Evolutionary conservation across 2,329 filamentous ascomycete genomes (phyloP), one percentile per base, ranked within the genome.

Genomic region (Shiraia bambusicola): DNA sequence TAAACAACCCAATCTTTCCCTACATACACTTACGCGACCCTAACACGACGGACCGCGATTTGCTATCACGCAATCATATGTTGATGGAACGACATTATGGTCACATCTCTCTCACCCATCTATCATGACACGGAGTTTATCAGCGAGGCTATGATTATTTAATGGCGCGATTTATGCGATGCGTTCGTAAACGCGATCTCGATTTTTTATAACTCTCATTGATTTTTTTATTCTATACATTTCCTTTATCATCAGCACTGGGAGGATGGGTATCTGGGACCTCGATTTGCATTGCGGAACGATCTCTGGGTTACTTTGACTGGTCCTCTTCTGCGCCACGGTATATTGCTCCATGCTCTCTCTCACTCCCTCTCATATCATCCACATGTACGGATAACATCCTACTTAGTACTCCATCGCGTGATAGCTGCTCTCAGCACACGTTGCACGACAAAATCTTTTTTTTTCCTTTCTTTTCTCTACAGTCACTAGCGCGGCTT

Each of bases 91-190:
- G 65, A 67, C 45, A 58, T 67, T 56, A 67, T 58, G 64, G 59
- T 50, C 48, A 52, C 50, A 51, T 40, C 45, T 40, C 45, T 40
- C 46, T 42, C 49, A 54, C 53, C 55, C 47, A 53, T 52, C 53
- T 59, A 54, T 64, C 64, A 67, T 66, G 60, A 67, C 52, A 58
- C 53, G 64, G 64, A 62, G 63, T 67, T 65, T 55, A 54, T 28
- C 47, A 63, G 58, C 58, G 61, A 61, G 59, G 54, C 50, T 60
- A 67, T 54, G 64, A 68, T 56, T 52, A 43, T 61, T 59, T 63
- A 63, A 67, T 63, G 65, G 65, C 61, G 63, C 59, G 67, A 54
- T 51, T 40, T 29, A 51, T 56, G 56, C 58, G 50, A 64, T 59
- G 56, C 57, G 54, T 56, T 46, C 43, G 47, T 49, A 50, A 50